Evolutionary conservation across 805 yeast genomes (phyloP), one percentile per base, ranked within the genome.

Genomic region (Ogataea haglerorum): DNA sequence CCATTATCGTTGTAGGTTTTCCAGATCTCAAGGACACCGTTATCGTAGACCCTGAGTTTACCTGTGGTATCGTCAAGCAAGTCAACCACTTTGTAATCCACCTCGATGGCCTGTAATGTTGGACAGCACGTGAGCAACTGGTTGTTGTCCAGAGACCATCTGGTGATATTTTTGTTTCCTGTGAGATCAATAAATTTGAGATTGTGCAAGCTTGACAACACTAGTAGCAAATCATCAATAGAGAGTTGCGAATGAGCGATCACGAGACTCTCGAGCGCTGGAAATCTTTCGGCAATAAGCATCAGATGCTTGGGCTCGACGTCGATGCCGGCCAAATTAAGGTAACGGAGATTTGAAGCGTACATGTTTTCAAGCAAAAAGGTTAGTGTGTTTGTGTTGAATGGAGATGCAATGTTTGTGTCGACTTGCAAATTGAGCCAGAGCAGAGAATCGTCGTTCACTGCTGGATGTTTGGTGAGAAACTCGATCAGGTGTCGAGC

Each of bases 401-500:
- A 63, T 1, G 78, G 78, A 30, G 73, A 67, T 5, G 72, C 76
- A 28, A 75, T 76, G 41, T 71, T 73, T 18, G 75, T 67, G 52
- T 76, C 80, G 40, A 73, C 71, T 47, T 75, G 80, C 34, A 76
- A 57, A 46, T 72, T 75, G 27, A 76, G 64, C 81, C 81, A 76
- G 33, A 61, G 54, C 30, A 76, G 60, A 14, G 68, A 60, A 7
- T 67, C 69, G 8, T 39, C 34, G 16, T 56, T 50, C 4, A 74
- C 70, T 1, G 91, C 72, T 0, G 93, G 89, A 63, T 88, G 95
- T 46, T 75, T 73, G 3, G 80, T 72, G 46, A 87, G 68, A 50
- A 87, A 83, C 49, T 76, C 77, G 47, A 85, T 72, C 39, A 87
- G 64, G 27, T 83, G 90, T 48, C 82, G 74, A 3, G 91, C 82